Conservation (phyloP, 352 stramenopile species). For the Bremia lactucae region DNA sequence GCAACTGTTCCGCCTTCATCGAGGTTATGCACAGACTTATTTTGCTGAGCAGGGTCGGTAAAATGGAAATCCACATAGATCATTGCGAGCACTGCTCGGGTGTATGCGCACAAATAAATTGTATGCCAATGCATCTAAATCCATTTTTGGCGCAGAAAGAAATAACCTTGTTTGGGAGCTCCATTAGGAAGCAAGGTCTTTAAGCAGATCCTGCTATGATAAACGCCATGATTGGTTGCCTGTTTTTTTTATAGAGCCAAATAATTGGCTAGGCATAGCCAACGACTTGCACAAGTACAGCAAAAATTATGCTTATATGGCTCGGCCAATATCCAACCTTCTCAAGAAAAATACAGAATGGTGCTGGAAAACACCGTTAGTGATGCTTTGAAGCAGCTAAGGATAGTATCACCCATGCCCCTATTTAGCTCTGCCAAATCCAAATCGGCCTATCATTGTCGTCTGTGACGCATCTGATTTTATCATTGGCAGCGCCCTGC, state of each 20-base stretch:
- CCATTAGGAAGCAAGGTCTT: not conserved
- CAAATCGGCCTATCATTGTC: not conserved
- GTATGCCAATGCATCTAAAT: not conserved
- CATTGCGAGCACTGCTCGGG: not conserved
- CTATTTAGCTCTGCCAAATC: not conserved
- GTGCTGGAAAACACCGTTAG: not conserved
- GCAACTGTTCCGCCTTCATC: not conserved
- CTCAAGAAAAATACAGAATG: not conserved
- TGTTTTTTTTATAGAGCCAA: not conserved
- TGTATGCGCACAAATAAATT: not conserved
- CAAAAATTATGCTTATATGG: not conserved
- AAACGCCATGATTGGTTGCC: not conserved
- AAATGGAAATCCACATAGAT: not conserved
- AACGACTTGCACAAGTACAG: not conserved
- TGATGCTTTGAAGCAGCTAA: not conserved
- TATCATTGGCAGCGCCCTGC: not conserved
- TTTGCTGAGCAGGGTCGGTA: not conserved
- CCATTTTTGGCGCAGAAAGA: no score
- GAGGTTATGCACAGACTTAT: not conserved
- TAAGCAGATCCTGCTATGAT: not conserved
- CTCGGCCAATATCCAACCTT: not conserved
- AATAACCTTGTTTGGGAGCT: not conserved
- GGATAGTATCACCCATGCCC: not conserved
- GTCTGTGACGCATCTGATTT: not conserved
- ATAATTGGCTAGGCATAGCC: not conserved